phyloP scores from a whole-genome alignment of 768 basidiomycete species.

The Chalciporus pseudorubinellus region DNA sequence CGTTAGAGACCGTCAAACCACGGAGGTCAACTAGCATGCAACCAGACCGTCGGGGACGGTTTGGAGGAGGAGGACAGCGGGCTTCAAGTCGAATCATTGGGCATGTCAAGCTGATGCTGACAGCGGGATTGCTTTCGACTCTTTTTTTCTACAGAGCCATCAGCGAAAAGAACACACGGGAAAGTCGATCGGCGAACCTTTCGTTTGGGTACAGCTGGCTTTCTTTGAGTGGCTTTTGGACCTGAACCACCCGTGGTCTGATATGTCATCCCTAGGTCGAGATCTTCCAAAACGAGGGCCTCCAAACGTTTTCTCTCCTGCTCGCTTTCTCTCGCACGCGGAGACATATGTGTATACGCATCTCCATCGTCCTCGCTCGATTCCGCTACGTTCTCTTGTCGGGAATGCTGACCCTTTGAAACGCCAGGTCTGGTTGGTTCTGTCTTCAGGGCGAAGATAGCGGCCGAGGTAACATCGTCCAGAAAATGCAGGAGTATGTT shows the following conservation, averaged over 20 bases:
- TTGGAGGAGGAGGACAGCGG: constrained; percentile 60
- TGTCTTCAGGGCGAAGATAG: constrained; percentile 12
- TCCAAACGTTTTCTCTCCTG: constrained; percentile 44
- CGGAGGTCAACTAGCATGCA: constrained; percentile 64
- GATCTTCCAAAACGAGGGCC: constrained; percentile 54
- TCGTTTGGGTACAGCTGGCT: constrained; percentile 1
- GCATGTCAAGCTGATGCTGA: constrained; percentile 40
- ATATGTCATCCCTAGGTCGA: constrained; percentile 54
- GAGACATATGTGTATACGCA: constrained; percentile 12
- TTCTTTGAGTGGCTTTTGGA: constrained; percentile 7
- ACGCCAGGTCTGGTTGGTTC: neutral
- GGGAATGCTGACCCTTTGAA: neutral
- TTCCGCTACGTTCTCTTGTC: constrained; percentile 3
- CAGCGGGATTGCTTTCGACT: neutral
- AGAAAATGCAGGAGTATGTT: constrained; percentile 46
- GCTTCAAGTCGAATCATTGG: constrained; percentile 65
- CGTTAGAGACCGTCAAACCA: constrained; percentile 41
- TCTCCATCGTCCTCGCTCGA: constrained; percentile 13
- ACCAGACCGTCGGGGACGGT: constrained; percentile 57
- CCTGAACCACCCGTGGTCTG: constrained; percentile 14
- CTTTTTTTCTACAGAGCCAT: constrained; percentile 11
- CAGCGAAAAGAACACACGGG: constrained; percentile 1
- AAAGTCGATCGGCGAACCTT: constrained; percentile 15
- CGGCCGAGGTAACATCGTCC: constrained; percentile 37
- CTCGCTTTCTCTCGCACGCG: constrained; percentile 28